Percentiles rank a stretch among this genome's conserved stretches.
These are phyloP conservation scores for Entamoeba nuttalli DNA, from an alignment of 208 protist species.

Conservation along the genomic window DNA sequence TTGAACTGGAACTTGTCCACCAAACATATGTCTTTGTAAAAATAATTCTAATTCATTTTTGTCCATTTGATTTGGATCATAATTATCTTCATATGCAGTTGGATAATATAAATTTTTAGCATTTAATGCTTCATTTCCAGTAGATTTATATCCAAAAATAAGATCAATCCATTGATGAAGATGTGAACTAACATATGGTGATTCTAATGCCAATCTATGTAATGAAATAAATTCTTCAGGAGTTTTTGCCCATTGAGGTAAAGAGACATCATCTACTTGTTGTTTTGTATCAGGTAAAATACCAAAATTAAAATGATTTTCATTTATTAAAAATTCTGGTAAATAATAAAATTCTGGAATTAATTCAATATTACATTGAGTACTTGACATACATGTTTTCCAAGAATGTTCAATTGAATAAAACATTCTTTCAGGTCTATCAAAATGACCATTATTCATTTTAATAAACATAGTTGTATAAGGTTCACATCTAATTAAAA, in stretches of 20 bases:
- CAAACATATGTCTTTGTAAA: not conserved
- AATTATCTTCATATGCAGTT: not conserved
- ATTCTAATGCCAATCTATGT: conserved; percentile 73
- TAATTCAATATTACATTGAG: conserved; percentile 57
- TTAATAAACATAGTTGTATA: conserved; percentile 30
- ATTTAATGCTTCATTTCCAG: conserved; percentile 31
- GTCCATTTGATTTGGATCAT: not conserved
- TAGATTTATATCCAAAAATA: conserved; percentile 82
- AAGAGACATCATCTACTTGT: conserved; percentile 28
- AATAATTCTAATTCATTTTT: not conserved
- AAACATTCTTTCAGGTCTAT: conserved; percentile 69
- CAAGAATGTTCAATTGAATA: conserved; percentile 58
- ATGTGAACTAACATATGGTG: conserved; percentile 58
- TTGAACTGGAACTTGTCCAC: conserved; percentile 4
- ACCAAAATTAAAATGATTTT: conserved; percentile 33
- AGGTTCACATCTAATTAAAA: conserved; percentile 39
- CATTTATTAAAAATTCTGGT: conserved; percentile 39
- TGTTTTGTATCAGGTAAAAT: conserved; percentile 20
- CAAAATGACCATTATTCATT: conserved; percentile 47
- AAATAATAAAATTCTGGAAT: conserved; percentile 52
- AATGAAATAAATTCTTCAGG: conserved; percentile 60
- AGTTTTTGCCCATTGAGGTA: conserved; percentile 77
- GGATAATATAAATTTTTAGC: not conserved
- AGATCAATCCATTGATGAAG: conserved; percentile 91
- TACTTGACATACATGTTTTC: conserved; percentile 43